phyloP scores from a whole-genome alignment of 2,329 filamentous ascomycete genomes.

The Magnaporthales sp. region DNA sequence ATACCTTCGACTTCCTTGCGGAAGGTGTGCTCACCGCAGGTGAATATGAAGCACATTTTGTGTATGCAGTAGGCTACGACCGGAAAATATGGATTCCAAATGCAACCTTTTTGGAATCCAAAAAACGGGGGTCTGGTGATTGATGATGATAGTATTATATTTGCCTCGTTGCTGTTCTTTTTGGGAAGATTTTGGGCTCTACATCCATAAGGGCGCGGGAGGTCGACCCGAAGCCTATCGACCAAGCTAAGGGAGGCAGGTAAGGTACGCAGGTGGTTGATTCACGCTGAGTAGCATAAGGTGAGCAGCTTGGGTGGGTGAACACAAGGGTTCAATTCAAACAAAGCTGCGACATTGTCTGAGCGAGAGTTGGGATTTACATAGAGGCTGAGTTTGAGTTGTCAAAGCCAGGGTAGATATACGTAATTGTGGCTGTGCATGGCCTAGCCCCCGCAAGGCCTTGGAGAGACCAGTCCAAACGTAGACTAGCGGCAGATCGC shows the following conservation, averaged over 20 bases:
- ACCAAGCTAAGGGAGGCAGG: no score
- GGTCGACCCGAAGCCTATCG: no score
- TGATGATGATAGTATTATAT: no score
- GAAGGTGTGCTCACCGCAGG: conserved; percentile 54
- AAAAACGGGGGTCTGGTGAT: background rate
- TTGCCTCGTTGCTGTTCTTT: background rate
- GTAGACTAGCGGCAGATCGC: background rate
- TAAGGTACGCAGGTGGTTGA: no score
- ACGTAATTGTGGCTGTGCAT: background rate
- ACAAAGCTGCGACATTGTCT: background rate
- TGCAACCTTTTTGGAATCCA: background rate
- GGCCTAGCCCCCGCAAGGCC: background rate
- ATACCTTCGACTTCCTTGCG: conserved; percentile 42
- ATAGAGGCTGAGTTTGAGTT: background rate
- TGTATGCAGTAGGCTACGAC: background rate
- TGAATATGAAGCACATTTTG: conserved; percentile 52
- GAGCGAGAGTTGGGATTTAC: background rate
- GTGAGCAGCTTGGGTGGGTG: no score
- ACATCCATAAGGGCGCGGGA: no score
- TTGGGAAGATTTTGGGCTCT: background rate
- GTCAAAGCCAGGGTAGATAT: background rate
- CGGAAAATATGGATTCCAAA: background rate
- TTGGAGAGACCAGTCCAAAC: background rate
- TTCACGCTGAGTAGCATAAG: background rate
- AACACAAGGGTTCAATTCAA: background rate